Conservation (phyloP, 23 red algal species). For the Gracilaria vermiculophylla region DNA sequence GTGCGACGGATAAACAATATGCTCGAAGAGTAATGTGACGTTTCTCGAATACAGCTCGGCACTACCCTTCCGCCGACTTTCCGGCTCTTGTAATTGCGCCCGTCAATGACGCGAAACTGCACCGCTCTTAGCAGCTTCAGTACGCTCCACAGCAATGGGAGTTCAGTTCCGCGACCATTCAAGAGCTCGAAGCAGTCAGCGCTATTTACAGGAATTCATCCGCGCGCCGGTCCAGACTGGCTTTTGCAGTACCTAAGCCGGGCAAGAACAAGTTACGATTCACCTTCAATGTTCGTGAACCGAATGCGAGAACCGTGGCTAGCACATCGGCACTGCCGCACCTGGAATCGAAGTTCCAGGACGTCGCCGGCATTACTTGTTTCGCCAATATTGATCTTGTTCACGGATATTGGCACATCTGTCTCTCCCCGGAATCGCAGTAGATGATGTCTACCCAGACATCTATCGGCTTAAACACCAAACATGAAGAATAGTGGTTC, state of each 20-base stretch:
- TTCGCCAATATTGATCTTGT: too few species aligned
- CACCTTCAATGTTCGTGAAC: background rate
- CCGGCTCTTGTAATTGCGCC: background rate
- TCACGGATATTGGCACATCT: too few species aligned
- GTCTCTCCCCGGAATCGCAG: background rate
- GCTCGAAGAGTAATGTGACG: too few species aligned
- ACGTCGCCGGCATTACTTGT: too few species aligned
- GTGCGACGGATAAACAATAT: too few species aligned
- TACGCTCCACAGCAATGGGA: conserved; percentile 1
- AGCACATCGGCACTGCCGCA: conserved; percentile 14
- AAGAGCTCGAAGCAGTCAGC: background rate
- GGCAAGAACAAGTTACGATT: conserved; percentile 3
- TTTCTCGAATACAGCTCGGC: too few species aligned
- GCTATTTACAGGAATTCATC: conserved; percentile 16
- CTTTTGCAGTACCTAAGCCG: conserved; percentile 34
- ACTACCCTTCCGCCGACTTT: too few species aligned
- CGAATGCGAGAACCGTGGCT: conserved; percentile 13
- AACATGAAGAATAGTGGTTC: conserved; percentile 14
- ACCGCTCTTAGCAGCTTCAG: background rate
- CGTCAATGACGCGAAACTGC: background rate
- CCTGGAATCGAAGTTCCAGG: too few species aligned
- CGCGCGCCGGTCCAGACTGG: conserved; percentile 15
- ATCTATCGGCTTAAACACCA: background rate
- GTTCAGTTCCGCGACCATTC: conserved; percentile 1
- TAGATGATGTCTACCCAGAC: conserved; percentile 18